Conservation (phyloP, 2,329 filamentous ascomycete species). For the Dryadomyces quercus-mongolicae region DNA sequence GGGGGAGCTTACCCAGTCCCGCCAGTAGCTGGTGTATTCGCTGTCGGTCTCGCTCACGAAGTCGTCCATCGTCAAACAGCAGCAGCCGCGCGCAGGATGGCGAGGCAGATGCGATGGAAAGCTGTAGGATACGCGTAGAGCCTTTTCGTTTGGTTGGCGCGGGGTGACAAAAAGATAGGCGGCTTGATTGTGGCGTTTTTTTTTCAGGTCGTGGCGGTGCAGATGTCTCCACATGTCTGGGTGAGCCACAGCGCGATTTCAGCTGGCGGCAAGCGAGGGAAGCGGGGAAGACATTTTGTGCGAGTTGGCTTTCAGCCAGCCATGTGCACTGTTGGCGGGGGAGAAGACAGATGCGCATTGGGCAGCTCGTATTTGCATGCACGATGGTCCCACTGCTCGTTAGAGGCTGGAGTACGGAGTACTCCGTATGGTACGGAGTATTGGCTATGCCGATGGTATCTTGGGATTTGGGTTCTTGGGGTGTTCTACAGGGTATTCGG, state of each 20-base stretch:
- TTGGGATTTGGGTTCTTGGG: no score
- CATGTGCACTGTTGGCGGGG: background rate
- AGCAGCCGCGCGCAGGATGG: background rate
- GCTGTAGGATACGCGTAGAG: background rate
- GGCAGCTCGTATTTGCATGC: background rate
- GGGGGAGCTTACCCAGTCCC: slow-evolving; percentile 76
- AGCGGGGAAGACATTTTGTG: background rate
- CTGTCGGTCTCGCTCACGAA: slow-evolving; percentile 97
- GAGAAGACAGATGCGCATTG: background rate
- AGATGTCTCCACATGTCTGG: background rate
- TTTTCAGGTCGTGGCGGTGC: background rate
- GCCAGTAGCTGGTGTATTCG: slow-evolving; percentile 98
- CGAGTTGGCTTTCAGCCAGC: background rate
- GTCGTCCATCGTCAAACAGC: slow-evolving; percentile 66
- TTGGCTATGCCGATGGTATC: no score
- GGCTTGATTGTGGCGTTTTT: background rate
- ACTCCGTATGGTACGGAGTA: no score
- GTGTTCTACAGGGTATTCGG: no score
- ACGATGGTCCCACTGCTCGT: no score
- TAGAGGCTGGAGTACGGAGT: no score
- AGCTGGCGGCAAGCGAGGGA: background rate
- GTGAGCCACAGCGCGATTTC: background rate
- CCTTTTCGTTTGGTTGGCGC: background rate
- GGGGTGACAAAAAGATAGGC: background rate
- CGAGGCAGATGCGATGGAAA: background rate